Conservation (phyloP, 2,329 filamentous ascomycete genomes). For the Aspergillus alliaceus region DNA sequence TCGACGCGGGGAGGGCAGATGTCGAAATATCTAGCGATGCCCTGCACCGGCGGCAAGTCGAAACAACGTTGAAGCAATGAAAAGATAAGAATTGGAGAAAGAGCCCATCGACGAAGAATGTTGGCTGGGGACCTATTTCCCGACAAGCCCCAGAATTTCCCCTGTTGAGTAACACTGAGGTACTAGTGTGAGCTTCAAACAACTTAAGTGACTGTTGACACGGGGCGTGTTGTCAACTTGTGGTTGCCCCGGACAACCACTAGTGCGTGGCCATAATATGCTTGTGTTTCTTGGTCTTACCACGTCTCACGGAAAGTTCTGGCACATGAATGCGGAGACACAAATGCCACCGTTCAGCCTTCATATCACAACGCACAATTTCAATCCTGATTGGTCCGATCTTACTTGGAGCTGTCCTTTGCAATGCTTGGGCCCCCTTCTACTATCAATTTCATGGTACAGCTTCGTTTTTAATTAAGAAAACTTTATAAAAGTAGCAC, state of each 20-base stretch:
- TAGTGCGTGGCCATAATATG: background rate
- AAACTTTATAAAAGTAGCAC: too few relatives aligned
- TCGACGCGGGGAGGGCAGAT: conserved; percentile 20
- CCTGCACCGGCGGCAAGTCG: conserved; percentile 20
- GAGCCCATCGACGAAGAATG: conserved; percentile 22
- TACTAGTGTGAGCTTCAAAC: conserved; percentile 14
- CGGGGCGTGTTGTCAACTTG: conserved; percentile 24
- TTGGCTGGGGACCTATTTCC: conserved; percentile 30
- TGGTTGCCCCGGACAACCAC: conserved; percentile 34
- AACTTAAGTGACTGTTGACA: conserved; percentile 25
- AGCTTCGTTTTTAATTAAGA: background rate
- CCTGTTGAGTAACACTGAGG: conserved; percentile 15
- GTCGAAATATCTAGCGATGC: conserved; percentile 16
- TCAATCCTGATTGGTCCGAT: background rate
- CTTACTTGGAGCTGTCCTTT: background rate
- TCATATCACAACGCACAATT: conserved; percentile 1
- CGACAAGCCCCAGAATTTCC: conserved; percentile 11
- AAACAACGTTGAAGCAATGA: conserved; percentile 8
- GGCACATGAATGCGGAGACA: background rate
- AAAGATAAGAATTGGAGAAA: conserved; percentile 13
- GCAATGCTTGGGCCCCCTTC: background rate
- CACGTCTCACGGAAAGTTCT: background rate
- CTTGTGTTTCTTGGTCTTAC: background rate
- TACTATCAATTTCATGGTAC: background rate
- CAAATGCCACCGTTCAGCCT: background rate